Base-by-base conservation (phyloP, 2,329 filamentous ascomycete genomes). In the Hypomyces rosellus region DNA sequence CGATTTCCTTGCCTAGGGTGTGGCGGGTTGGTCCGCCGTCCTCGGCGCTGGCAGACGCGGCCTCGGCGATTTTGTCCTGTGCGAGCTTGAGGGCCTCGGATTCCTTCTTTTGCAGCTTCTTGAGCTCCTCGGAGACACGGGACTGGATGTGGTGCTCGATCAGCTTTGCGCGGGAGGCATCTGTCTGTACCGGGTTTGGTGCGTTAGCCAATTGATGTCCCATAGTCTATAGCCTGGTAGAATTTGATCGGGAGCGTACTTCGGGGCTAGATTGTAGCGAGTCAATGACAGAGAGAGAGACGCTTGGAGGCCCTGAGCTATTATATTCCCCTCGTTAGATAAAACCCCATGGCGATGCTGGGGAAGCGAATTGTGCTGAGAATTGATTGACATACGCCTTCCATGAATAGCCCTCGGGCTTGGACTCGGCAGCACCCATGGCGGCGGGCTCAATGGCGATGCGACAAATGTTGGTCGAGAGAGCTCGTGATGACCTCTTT, bases 71-170 rank as follows among this genome's bases (percentile, higher is more conserved):
- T 59, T 83, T 82, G 55, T 86, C 81, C 63, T 86, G 81, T 54
- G 88, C 80, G 51, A 82, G 74, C 58, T 78, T 75, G 56, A 96
- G 84, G 52, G 84, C 81, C 45, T 83, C 77, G 57, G 81, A 72
- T 66, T 92, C 86, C 60, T 84, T 75, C 56, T 82, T 77, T 66
- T 85, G 84, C 57, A 96, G 82, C 60, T 84, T 85, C 69, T 86
- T 83, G 58, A 97, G 88, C 73, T 96, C 91, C 62, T 83, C 78
- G 62, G 86, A 82, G 54, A 96, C 89, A 69, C 92, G 91, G 65
- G 82, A 75, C 74, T 96, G 91, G 69, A 96, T 85, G 62, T 92
- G 86, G 56, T 93, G 82, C 73, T 97, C 92, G 68, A 89, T 74
- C 64, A 85, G 77, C 72, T 88, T 88, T 62, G 86, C 80, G 66